Evolutionary conservation across 441 rosid species (phyloP).

Genomic region (Aquilaria agallochum): DNA sequence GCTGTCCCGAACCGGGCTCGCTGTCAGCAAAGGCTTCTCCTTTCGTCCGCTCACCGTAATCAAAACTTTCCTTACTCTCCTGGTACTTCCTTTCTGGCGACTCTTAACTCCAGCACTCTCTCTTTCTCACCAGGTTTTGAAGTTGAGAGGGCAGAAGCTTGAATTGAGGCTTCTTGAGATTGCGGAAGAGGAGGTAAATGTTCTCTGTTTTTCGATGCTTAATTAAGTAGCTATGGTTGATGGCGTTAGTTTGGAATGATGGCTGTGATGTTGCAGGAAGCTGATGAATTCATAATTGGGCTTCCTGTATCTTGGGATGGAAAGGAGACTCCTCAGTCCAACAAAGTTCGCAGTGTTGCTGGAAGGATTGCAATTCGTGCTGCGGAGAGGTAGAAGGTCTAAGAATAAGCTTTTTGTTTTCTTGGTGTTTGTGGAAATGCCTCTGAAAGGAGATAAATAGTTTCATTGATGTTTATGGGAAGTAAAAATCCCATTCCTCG

Average conservation of each 20-base stretch:
- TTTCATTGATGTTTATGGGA: neutral
- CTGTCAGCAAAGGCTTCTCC: conserved; percentile 78
- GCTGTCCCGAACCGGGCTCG: conserved; percentile 73
- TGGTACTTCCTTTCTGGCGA: neutral
- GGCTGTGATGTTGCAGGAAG: conserved; percentile 43
- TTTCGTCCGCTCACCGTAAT: conserved; percentile 74
- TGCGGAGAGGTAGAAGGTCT: conserved; percentile 52
- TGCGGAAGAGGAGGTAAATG: conserved; percentile 59
- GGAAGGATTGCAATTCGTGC: conserved; percentile 82
- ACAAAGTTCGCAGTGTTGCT: conserved; percentile 78
- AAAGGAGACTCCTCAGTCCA: conserved; percentile 77
- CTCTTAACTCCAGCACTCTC: neutral
- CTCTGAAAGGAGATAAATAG: neutral
- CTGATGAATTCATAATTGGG: conserved; percentile 79
- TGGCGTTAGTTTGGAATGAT: neutral
- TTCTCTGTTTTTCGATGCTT: neutral
- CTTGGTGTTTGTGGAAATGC: conserved; percentile 3
- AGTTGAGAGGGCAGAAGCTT: conserved; percentile 80
- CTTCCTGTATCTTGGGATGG: conserved; percentile 82
- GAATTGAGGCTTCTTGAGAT: conserved; percentile 59
- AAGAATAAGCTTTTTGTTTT: neutral
- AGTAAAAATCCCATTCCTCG: neutral
- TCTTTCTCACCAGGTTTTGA: conserved; percentile 47
- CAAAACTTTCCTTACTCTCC: neutral
- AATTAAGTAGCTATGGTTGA: neutral